Percentiles rank a stretch among this genome's conserved stretches.
Conservation (phyloP, 2,329 filamentous ascomycete species). For the Thielaviopsis musarum region DNA sequence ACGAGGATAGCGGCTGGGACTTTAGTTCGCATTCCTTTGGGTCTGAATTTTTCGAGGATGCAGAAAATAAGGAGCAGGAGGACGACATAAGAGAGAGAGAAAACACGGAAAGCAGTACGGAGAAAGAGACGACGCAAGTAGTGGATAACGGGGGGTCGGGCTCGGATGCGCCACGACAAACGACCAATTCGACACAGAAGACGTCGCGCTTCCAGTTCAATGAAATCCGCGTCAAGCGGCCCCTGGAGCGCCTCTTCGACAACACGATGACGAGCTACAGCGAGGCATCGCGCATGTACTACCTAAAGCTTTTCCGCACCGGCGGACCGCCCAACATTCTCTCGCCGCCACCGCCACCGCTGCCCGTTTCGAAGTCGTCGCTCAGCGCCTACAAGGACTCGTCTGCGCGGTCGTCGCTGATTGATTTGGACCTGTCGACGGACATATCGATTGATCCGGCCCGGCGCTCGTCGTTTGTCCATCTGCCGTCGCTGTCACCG, state of each 20-base stretch:
- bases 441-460: conserved; percentile 15
- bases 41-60: neutral
- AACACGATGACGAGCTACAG: conserved; percentile 48
- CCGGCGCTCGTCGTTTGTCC: neutral
- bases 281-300: conserved; percentile 45
- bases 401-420: conserved; percentile 40
- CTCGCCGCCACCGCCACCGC: conserved; percentile 18
- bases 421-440: conserved; percentile 46
- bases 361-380: conserved; percentile 36
- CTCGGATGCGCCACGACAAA: neutral
- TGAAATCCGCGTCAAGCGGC: conserved; percentile 29
- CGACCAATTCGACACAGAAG: neutral
- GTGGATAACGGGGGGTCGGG: neutral
- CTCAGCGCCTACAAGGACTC: conserved; percentile 35
- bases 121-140: neutral
- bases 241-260: conserved; percentile 48
- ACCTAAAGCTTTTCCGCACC: conserved; percentile 17
- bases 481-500: neutral
- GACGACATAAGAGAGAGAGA: neutral
- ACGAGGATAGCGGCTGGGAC: conserved; percentile 7
- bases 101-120: neutral
- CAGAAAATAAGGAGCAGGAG: neutral
- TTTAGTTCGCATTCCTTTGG: neutral
- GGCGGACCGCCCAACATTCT: conserved; percentile 23
- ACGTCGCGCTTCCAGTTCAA: neutral